These are phyloP conservation scores for Lycium ferocissimum DNA, from an alignment of 257 asterid species.

Conservation along the genomic window DNA sequence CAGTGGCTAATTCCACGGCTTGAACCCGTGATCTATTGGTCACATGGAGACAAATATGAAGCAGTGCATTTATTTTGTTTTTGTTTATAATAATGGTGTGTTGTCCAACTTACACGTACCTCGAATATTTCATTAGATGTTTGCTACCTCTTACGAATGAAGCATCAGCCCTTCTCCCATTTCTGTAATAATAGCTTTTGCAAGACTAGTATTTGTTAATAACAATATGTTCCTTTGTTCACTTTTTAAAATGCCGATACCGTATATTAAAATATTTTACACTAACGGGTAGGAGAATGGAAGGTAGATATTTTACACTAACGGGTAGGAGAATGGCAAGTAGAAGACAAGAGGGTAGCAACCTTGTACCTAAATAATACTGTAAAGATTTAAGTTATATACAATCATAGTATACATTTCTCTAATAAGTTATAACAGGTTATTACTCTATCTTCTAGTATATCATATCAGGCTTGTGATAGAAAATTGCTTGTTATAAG, in stretches of 20 bases:
- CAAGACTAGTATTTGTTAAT: too few species aligned
- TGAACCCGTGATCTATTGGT: neutral
- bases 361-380: neutral
- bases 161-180: too few species aligned
- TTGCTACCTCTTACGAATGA: neutral
- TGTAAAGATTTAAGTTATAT: neutral
- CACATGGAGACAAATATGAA: neutral
- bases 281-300: neutral
- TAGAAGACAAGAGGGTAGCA: neutral
- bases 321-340: neutral
- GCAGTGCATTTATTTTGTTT: neutral
- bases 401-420: neutral
- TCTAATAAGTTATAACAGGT: neutral
- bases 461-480: neutral
- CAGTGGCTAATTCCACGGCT: neutral
- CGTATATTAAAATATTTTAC: too few species aligned
- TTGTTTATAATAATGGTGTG: neutral
- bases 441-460: neutral
- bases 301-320: neutral
- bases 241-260: too few species aligned
- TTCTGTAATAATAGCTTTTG: too few species aligned
- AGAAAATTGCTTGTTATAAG: neutral
- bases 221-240: too few species aligned
- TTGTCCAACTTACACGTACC: neutral
- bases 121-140: neutral